A percentile compares a stretch with the other conserved stretches of the same genome.
Conservation (phyloP, 140 eudicot genomes). For the Flaveria floridana region DNA sequence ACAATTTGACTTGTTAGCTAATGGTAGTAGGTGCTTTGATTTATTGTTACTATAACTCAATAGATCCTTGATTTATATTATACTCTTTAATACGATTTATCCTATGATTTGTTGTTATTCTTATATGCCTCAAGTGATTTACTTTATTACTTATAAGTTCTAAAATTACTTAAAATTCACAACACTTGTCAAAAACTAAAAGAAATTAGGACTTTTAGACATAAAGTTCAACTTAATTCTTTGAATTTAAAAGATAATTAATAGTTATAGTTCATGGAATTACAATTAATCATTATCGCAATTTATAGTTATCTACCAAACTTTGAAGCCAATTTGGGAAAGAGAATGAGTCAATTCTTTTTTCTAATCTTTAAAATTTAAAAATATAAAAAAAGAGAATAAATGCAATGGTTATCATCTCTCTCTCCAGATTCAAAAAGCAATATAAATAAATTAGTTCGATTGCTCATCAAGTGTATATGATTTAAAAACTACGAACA, state of each 20-base stretch:
- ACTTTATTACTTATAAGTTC: neutral
- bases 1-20: neutral
- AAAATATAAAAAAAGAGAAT: no score
- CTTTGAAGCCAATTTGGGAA: no score
- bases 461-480: no score
- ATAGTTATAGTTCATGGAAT: neutral
- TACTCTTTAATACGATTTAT: neutral
- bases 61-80: conserved; percentile 1
- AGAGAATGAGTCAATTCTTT: no score
- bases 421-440: no score
- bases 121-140: neutral
- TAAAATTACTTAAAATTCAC: neutral
- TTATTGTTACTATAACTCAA: neutral
- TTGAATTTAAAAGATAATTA: neutral
- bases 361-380: no score
- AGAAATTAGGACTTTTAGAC: neutral
- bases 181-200: neutral
- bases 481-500: no score
- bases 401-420: no score
- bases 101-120: neutral
- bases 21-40: neutral
- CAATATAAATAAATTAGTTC: no score
- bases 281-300: neutral
- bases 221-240: neutral
- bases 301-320: no score